Conservation (phyloP, 192 early-diverging fungal genomes). For the Coemansia pectinata region DNA sequence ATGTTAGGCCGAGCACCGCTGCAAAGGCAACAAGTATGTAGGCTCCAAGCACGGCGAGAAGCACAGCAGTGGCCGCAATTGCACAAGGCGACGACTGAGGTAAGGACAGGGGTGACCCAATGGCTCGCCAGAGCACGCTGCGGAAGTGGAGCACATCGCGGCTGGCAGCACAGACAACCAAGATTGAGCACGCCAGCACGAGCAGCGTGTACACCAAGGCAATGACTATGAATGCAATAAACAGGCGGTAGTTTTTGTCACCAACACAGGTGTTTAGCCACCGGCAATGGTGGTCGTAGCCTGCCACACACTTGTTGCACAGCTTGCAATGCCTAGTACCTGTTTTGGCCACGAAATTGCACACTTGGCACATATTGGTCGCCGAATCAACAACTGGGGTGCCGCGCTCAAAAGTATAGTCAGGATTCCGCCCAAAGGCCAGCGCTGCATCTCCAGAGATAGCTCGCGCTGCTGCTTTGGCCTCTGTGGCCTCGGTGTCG, state of each 20-base stretch:
- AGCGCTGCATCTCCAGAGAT: not conserved
- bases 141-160: slow-evolving; percentile 17
- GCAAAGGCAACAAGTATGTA: slow-evolving; percentile 27
- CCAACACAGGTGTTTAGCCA: slow-evolving; percentile 53
- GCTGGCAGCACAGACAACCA: slow-evolving; percentile 18
- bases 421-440: slow-evolving; percentile 18
- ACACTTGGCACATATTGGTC: slow-evolving; percentile 35
- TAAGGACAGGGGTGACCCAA: slow-evolving; percentile 15
- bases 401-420: slow-evolving; percentile 42
- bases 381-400: slow-evolving; percentile 32
- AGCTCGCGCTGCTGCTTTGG: not conserved
- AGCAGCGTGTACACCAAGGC: slow-evolving; percentile 22
- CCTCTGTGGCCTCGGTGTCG: slow-evolving; percentile 36
- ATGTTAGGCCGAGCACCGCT: slow-evolving; percentile 22
- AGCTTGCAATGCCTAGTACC: slow-evolving; percentile 50
- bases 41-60: slow-evolving; percentile 25
- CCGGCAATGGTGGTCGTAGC: slow-evolving; percentile 54
- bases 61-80: not conserved
- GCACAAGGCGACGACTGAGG: slow-evolving; percentile 1
- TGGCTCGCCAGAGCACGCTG: slow-evolving; percentile 13
- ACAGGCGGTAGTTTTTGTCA: slow-evolving; percentile 35
- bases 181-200: slow-evolving; percentile 24
- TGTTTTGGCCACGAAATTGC: slow-evolving; percentile 11
- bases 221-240: slow-evolving; percentile 22
- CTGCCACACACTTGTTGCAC: slow-evolving; percentile 55